phyloP scores from a whole-genome alignment of 2,329 filamentous ascomycete genomes.

The Pyrenochaeta sp. region DNA sequence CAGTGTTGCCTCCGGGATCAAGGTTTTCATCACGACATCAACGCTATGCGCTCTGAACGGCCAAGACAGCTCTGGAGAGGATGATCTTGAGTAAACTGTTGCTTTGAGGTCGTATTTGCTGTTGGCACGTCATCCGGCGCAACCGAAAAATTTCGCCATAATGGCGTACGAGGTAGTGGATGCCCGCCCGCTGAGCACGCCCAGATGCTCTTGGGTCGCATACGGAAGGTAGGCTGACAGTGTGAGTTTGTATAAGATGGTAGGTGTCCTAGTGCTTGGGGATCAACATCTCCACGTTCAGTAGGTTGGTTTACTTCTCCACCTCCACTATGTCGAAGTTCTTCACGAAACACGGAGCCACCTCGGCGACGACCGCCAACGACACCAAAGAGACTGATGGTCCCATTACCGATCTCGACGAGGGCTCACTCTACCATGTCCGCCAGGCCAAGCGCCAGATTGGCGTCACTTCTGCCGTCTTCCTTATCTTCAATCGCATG shows the following conservation, averaged over 20 bases:
- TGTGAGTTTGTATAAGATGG: not conserved
- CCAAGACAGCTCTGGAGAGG: too few species aligned
- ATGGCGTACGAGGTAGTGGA: not conserved
- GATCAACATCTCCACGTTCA: not conserved
- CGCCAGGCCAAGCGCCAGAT: constrained; percentile 42
- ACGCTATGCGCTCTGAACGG: not conserved
- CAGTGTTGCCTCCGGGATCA: not conserved
- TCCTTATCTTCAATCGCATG: constrained; percentile 68
- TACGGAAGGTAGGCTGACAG: not conserved
- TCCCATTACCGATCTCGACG: constrained; percentile 25
- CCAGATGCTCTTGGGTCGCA: not conserved
- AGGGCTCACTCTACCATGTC: constrained; percentile 34
- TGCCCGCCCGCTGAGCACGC: not conserved
- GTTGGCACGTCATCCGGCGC: constrained; percentile 3
- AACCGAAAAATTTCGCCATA: constrained; percentile 6
- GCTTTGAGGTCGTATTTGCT: constrained; percentile 3
- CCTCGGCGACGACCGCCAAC: constrained; percentile 10
- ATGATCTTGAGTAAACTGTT: not conserved
- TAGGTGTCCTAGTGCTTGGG: not conserved
- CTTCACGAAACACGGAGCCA: constrained; percentile 21
- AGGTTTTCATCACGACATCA: constrained; percentile 2
- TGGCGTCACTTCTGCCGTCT: constrained; percentile 34
- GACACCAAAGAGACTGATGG: constrained; percentile 16
- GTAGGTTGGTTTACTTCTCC: not conserved
- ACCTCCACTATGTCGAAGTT: constrained; percentile 23